Evolutionary conservation across 2,329 filamentous ascomycete species (phyloP), one percentile per base, ranked within the genome.

Genomic region (Sordariomycetes sp.): DNA sequence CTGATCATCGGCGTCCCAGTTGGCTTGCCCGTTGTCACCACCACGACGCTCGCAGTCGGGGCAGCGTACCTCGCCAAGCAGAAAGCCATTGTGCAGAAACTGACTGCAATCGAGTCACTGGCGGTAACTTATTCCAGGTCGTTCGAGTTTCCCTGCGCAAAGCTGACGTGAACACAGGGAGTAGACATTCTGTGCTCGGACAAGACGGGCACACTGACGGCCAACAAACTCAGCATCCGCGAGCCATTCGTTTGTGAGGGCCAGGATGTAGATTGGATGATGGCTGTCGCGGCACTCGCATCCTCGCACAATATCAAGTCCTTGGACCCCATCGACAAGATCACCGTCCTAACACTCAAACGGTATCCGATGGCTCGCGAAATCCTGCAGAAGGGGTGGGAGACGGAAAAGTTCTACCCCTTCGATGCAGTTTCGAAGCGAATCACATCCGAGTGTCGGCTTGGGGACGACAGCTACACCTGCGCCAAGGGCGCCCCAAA

Each of bases 261-360:
- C 65, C 82, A 88, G 68, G 86, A 89, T 72, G 83, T 89, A 71
- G 87, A 90, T 77, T 90, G 86, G 86, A 89, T 90, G 86, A 89
- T 90, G 87, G 86, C 87, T 63, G 87, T 88, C 61, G 87, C 87
- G 60, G 87, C 87, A 61, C 81, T 90, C 59, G 87, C 87, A 59
- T 89, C 86, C 57, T 89, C 87, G 62, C 87, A 90, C 78, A 90
- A 89, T 76, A 79, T 89, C 74, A 87, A 88, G 76, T 87, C 86
- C 61, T 80, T 90, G 62, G 87, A 90, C 69, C 87, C 87, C 61
- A 90, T 90, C 66, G 87, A 90, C 76, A 90, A 90, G 76, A 83
- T 90, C 66, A 90, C 85, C 58, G 87, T 90, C 65, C 77, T 89
- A 60, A 89, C 86, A 58, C 81, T 90, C 66, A 87, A 88, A 73